Evolutionary conservation across 2,329 filamentous ascomycete genomes (phyloP).

Genomic region (Fusarium coicis): DNA sequence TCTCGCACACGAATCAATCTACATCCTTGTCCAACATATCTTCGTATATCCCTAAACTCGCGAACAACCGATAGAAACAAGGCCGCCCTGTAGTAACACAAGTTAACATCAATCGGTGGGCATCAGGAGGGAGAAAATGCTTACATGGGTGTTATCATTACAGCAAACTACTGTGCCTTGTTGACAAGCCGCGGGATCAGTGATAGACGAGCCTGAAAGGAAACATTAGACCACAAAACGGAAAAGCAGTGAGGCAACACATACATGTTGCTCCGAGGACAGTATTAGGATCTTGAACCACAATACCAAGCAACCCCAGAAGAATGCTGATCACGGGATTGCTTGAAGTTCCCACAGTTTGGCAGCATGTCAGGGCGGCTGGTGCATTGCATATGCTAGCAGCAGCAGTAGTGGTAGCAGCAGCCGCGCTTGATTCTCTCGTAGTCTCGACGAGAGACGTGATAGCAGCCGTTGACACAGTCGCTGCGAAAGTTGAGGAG

Average conservation of each 20-base stretch:
- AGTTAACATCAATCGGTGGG: not conserved
- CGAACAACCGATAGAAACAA: not conserved
- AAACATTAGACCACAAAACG: not conserved
- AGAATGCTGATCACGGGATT: not conserved
- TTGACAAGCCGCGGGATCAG: not conserved
- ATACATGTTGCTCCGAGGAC: not conserved
- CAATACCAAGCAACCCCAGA: not conserved
- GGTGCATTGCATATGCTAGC: not conserved
- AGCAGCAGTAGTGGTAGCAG: not conserved
- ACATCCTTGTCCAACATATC: rapidly evolving
- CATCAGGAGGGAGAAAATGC: not conserved
- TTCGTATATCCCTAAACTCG: not conserved
- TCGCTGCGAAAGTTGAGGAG: not conserved
- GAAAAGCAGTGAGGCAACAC: rapidly evolving
- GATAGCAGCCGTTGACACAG: not conserved
- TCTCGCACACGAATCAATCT: rapidly evolving
- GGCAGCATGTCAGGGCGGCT: not conserved
- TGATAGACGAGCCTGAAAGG: not conserved
- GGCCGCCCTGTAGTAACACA: not conserved
- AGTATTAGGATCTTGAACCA: not conserved
- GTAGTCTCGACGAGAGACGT: not conserved
- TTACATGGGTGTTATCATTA: not conserved
- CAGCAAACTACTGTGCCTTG: not conserved
- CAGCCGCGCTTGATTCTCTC: not conserved
- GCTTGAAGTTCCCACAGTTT: not conserved